Conservation (phyloP, 106 monocot genomes). For the Acanthochlamys bracteata region DNA sequence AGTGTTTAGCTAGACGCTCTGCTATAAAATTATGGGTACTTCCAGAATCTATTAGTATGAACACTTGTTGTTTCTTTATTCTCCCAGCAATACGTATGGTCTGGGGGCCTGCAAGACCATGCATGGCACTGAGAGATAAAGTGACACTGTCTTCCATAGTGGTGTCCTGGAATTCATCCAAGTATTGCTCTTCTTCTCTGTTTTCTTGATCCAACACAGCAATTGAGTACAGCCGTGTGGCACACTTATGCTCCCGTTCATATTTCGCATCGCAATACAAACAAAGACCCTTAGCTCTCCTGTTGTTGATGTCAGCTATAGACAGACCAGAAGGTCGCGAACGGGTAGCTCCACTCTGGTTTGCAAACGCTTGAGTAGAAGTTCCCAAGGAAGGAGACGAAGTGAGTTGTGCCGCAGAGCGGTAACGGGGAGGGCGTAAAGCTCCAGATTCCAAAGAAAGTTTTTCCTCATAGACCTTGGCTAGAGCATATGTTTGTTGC, state of each 20-base stretch:
- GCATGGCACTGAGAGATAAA: neutral
- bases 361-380: neutral
- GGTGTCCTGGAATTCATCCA: neutral
- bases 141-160: neutral
- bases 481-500: too few species aligned
- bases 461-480: too few species aligned
- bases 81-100: neutral
- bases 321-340: neutral
- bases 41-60: neutral
- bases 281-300: neutral
- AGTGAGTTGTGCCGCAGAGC: too few species aligned
- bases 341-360: neutral
- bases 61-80: neutral
- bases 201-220: neutral
- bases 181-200: neutral
- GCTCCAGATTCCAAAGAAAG: too few species aligned
- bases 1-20: neutral
- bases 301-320: neutral
- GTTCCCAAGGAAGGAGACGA: too few species aligned
- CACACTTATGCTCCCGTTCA: neutral
- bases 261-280: slow-evolving; percentile 4
- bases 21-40: slow-evolving; percentile 1
- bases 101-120: neutral
- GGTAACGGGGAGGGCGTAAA: too few species aligned
- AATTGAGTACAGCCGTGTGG: neutral